Evolutionary conservation across 371 early-diverging fungal species (phyloP).

Genomic region (Mucor indicus): DNA sequence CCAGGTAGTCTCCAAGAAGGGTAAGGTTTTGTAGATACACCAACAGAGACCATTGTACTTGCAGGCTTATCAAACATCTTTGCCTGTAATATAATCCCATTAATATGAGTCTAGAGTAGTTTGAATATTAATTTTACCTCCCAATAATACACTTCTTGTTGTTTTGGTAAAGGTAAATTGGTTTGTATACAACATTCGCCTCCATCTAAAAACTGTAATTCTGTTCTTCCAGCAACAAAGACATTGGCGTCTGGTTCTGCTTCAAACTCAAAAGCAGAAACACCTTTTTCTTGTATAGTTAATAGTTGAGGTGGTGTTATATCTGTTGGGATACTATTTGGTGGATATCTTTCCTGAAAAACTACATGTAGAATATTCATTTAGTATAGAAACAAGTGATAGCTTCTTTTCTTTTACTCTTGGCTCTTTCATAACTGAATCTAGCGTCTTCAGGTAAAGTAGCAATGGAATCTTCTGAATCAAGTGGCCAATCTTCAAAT

Average conservation of each 20-base stretch:
- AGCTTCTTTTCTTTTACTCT: constrained; percentile 22
- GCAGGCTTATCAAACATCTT: constrained; percentile 71
- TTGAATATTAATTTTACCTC: constrained; percentile 39
- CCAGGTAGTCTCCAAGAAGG: constrained; percentile 68
- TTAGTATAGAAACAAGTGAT: not conserved
- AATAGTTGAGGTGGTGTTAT: constrained; percentile 61
- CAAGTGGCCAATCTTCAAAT: constrained; percentile 31
- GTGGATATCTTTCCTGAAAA: constrained; percentile 58
- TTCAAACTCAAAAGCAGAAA: constrained; percentile 82
- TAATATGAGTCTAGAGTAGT: too few relatives aligned
- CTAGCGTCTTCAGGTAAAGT: constrained; percentile 41
- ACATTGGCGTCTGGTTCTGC: constrained; percentile 63
- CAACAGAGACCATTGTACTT: constrained; percentile 58
- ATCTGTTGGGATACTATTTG: constrained; percentile 59
- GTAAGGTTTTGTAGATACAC: constrained; percentile 70
- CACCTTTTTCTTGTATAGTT: constrained; percentile 82
- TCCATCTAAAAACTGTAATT: constrained; percentile 68
- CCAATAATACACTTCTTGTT: constrained; percentile 75
- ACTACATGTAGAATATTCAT: constrained; percentile 11
- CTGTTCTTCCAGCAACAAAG: constrained; percentile 76
- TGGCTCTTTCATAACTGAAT: constrained; percentile 44
- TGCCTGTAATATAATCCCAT: too few relatives aligned
- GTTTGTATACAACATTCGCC: constrained; percentile 79
- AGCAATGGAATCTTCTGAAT: constrained; percentile 35
- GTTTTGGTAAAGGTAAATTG: constrained; percentile 75